Percentiles rank a stretch among this genome's conserved stretches.
Conservation (phyloP, 129 eudicot species). For the Escallonia rubra region DNA sequence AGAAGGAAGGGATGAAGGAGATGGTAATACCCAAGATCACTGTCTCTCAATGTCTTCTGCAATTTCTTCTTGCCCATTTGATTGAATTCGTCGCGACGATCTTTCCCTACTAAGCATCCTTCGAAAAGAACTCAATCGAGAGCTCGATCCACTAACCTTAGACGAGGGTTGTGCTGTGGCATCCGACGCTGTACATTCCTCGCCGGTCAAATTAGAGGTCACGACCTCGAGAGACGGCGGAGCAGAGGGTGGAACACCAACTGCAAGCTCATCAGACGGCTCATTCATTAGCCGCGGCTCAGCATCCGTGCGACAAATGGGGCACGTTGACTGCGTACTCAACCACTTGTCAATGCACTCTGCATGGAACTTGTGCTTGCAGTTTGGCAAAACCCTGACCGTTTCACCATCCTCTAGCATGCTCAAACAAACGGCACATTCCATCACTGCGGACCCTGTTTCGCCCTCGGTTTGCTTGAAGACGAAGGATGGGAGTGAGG, state of each 20-base stretch:
- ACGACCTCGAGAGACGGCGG: slow-evolving; percentile 31
- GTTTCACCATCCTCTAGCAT: slow-evolving; percentile 43
- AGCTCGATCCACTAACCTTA: slow-evolving; percentile 32
- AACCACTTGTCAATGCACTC: slow-evolving; percentile 73
- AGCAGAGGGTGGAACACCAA: slow-evolving; percentile 32
- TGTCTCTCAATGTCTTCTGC: slow-evolving; percentile 58
- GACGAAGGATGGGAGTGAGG: slow-evolving; percentile 45
- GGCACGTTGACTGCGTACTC: slow-evolving; percentile 53
- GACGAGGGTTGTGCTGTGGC: slow-evolving; percentile 15
- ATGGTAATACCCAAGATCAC: not conserved
- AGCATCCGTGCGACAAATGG: slow-evolving; percentile 58
- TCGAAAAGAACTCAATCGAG: slow-evolving; percentile 54
- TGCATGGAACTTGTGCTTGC: slow-evolving; percentile 59
- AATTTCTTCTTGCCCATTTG: slow-evolving; percentile 35
- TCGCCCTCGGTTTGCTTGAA: slow-evolving; percentile 15
- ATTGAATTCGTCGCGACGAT: slow-evolving; percentile 34
- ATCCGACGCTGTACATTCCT: slow-evolving; percentile 31
- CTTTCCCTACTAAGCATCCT: slow-evolving; percentile 55
- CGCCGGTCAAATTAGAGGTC: not conserved
- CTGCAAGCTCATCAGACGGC: slow-evolving; percentile 36
- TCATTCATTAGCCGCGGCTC: slow-evolving; percentile 31
- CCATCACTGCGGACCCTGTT: not conserved
- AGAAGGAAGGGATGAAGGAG: not conserved
- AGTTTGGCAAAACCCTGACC: slow-evolving; percentile 46
- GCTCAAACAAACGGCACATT: slow-evolving; percentile 72